phyloP scores from a whole-genome alignment of 352 stramenopile genomes.

The Pythium biforme region DNA sequence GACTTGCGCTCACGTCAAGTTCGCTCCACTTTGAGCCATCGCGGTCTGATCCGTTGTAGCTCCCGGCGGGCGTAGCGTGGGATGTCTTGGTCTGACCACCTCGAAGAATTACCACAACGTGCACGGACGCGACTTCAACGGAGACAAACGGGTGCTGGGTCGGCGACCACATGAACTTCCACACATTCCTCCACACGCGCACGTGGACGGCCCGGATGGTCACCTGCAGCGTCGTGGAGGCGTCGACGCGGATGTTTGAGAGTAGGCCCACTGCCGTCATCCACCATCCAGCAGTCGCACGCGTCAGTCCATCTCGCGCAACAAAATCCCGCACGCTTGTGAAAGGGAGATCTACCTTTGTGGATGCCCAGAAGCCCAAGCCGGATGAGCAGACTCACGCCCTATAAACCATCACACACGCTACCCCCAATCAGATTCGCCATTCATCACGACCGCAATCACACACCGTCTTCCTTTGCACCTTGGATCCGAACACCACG shows the following conservation, averaged over 20 bases:
- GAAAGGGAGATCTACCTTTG: no score
- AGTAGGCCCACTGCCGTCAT: constrained; percentile 42
- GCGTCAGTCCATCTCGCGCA: background rate
- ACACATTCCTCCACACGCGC: constrained; percentile 51
- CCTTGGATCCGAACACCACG: constrained; percentile 26
- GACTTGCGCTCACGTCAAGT: constrained; percentile 28
- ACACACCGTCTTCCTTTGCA: background rate
- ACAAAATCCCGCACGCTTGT: no score
- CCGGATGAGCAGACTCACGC: constrained; percentile 8
- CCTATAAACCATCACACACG: constrained; percentile 1
- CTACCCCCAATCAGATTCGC: background rate
- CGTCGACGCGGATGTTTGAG: constrained; percentile 43
- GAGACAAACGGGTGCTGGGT: constrained; percentile 40
- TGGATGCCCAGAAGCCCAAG: constrained; percentile 18
- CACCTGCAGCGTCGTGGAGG: constrained; percentile 45
- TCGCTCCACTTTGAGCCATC: background rate
- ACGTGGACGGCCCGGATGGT: constrained; percentile 36
- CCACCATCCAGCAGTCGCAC: background rate
- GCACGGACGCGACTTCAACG: constrained; percentile 39
- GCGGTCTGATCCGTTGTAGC: background rate
- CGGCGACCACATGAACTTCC: constrained; percentile 48
- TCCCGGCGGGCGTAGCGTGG: background rate
- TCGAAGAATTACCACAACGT: constrained; percentile 29
- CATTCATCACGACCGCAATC: background rate
- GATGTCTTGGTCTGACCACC: background rate